Conservation (phyloP, 2,329 filamentous ascomycete species). For the Sporothrix schenckii region DNA sequence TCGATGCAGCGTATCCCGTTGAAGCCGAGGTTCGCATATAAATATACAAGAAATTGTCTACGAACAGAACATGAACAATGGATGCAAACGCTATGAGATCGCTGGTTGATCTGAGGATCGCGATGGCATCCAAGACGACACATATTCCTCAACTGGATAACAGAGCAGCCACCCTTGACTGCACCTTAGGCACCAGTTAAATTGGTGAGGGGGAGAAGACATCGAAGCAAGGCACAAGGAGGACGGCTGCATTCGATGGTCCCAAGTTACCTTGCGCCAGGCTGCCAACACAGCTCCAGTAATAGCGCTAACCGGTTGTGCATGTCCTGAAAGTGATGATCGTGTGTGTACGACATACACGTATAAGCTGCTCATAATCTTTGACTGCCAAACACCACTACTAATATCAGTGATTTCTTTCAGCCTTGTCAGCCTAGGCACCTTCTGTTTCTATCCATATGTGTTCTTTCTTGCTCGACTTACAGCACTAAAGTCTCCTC, state of each 20-base stretch:
- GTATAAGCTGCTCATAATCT: background rate
- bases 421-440: slow-evolving; percentile 26
- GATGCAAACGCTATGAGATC: background rate
- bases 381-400: background rate
- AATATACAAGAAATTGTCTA: slow-evolving; percentile 16
- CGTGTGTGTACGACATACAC: background rate
- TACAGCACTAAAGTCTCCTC: background rate
- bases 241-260: background rate
- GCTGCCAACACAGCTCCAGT: background rate
- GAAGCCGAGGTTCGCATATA: slow-evolving; percentile 53
- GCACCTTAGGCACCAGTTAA: background rate
- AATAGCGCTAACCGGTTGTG: background rate
- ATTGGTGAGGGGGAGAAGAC: too few species aligned
- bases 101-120: too few species aligned
- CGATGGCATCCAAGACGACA: background rate
- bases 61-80: background rate
- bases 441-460: background rate
- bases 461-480: background rate
- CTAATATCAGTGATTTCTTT: background rate
- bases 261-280: slow-evolving; percentile 2
- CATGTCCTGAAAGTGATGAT: background rate
- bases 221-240: background rate
- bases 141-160: background rate
- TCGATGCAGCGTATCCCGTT: slow-evolving; percentile 58
- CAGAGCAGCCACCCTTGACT: background rate